These are phyloP conservation scores for Xylariaceae sp. DNA, from an alignment of 2,329 filamentous ascomycete species.

Conservation along the genomic window DNA sequence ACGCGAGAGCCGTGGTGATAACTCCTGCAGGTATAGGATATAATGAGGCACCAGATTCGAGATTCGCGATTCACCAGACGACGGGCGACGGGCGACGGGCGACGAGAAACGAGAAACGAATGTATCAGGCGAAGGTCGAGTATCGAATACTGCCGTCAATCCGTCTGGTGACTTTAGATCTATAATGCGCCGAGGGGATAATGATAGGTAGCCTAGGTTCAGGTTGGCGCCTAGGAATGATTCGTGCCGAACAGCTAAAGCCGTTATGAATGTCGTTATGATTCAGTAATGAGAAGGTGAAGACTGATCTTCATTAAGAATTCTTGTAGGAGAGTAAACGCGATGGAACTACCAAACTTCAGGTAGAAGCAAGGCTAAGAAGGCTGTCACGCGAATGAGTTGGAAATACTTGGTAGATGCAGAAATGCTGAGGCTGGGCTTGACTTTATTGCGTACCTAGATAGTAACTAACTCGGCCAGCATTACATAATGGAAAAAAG, in stretches of 20 bases:
- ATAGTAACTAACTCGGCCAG: neutral
- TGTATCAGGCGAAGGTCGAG: neutral
- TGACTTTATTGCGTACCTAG: neutral
- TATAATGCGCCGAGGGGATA: slow-evolving; percentile 1
- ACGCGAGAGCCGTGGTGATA: neutral
- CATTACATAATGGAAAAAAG: slow-evolving; percentile 1
- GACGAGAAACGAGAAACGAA: neutral
- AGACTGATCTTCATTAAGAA: neutral
- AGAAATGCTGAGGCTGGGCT: slow-evolving; percentile 17
- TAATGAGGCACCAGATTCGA: neutral
- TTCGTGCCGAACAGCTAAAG: neutral
- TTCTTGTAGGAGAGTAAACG: neutral
- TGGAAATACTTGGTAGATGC: slow-evolving; percentile 3
- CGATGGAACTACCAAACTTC: neutral
- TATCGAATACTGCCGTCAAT: neutral
- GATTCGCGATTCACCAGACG: neutral
- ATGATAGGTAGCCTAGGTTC: neutral
- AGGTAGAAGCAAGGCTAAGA: slow-evolving; percentile 5
- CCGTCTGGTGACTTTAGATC: neutral
- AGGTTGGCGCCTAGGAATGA: neutral
- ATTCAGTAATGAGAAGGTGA: neutral
- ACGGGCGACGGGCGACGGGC: neutral
- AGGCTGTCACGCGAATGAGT: slow-evolving; percentile 8
- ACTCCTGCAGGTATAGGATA: neutral
- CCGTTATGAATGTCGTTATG: neutral